These are phyloP conservation scores for Acorus calamus DNA, from an alignment of 106 monocot species.

Conservation along the genomic window DNA sequence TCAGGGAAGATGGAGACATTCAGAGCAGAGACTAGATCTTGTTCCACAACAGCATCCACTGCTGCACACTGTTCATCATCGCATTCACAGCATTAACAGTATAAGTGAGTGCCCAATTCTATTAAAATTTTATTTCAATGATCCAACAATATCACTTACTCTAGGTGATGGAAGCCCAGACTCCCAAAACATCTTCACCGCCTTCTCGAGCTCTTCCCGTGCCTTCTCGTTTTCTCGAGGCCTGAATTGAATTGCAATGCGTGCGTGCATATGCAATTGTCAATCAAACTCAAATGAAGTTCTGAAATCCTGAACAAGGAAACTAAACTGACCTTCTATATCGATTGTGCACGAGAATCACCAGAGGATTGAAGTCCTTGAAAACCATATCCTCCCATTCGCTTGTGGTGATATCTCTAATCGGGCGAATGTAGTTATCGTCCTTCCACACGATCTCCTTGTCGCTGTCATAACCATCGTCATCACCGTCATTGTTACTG, in stretches of 20 bases:
- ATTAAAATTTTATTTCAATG: not conserved
- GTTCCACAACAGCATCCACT: constrained; percentile 70
- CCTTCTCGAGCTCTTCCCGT: constrained; percentile 55
- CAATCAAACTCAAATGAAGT: not conserved
- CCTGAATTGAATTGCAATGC: constrained; percentile 17
- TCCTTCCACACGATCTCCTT: constrained; percentile 86
- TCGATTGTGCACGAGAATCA: constrained; percentile 77
- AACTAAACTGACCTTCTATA: constrained; percentile 45
- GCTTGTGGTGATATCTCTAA: constrained; percentile 45
- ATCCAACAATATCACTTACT: constrained; percentile 18
- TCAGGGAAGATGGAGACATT: constrained; percentile 62
- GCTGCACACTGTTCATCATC: constrained; percentile 56
- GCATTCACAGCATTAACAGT: not conserved
- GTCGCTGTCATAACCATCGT: constrained; percentile 27
- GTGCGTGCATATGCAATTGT: not conserved
- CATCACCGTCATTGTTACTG: constrained; percentile 20
- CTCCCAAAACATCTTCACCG: constrained; percentile 75
- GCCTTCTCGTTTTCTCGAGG: constrained; percentile 73
- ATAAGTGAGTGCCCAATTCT: no score
- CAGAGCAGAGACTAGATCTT: constrained; percentile 51
- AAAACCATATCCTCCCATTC: constrained; percentile 90
- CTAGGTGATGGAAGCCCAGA: constrained; percentile 71
- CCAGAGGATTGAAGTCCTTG: constrained; percentile 76
- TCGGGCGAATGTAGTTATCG: constrained; percentile 71
- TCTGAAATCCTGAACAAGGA: not conserved